Evolutionary conservation across 139 green algal species (phyloP), one percentile per base, ranked within the genome.

Genomic region (Picochlorum sp.): DNA sequence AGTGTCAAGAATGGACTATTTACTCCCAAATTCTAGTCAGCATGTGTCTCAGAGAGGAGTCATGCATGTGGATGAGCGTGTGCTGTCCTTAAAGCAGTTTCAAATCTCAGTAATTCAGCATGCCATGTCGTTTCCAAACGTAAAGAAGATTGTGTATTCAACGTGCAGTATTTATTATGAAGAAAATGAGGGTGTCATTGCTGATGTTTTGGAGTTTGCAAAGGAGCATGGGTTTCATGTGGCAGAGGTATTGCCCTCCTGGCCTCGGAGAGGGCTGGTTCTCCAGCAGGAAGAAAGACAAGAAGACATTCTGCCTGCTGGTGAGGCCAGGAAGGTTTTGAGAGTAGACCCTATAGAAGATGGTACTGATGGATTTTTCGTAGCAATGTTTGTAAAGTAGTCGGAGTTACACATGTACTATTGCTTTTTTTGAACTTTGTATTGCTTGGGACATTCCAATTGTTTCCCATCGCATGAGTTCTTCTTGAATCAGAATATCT

Each of bases 151-250:
- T 5, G 85, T 88, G 15, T 98, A 98, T 79, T 95, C 85, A 46
- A 98, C 93, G 4, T 78, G 72, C 56, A 88, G 71, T 6, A 69
- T 97, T 28, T 80, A 98, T 62, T 57, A 64, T 18, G 60, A 65
- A 15, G 93, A 98, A 74, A 98, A 98, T 68, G 93, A 98, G 75
- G 72, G 75, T 2, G 93, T 98, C 30, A 81, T 90, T 20, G 80
- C 83, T 3, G 81, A 81, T 2, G 83, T 92, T 50, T 74, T 95
- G 62, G 46, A 59, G 0, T 45, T 77, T 11, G 84, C 85, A 7
- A 16, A 47, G 3, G 68, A 28, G 14, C 50, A 58, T 20, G 91
- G 91, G 6, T 91, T 92, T 44, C 11, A 74, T 14, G 74, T 98
- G 20, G 80, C 20, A 28, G 11, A 63, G 9, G 65, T 80, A n/a